Conservation (phyloP, 148 eudicot species). For the Amaranthus palmeri region DNA sequence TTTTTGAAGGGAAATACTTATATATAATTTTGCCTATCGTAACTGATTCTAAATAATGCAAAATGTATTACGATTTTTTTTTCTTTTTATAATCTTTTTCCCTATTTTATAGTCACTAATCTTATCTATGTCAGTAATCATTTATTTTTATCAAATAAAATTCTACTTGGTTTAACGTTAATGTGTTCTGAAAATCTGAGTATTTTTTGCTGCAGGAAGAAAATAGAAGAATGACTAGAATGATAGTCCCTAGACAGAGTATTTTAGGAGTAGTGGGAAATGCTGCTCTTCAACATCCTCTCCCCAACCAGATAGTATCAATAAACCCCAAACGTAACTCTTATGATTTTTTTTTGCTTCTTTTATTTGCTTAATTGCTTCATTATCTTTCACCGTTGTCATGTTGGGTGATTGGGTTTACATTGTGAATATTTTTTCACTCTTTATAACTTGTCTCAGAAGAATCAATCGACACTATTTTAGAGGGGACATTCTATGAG, state of each 20-base stretch:
- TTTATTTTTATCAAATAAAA: not conserved
- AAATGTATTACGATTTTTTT: not conserved
- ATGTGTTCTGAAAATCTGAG: not conserved
- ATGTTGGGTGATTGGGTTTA: not conserved
- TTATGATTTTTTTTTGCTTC: not conserved
- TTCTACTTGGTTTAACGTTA: not conserved
- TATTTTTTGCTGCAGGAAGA: not conserved
- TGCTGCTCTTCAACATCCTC: conserved; percentile 20
- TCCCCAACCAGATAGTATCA: not conserved
- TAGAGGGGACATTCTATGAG: conserved; percentile 58
- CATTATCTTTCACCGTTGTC: not conserved
- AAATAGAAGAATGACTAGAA: not conserved
- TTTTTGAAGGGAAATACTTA: not conserved
- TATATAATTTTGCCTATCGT: too few species aligned
- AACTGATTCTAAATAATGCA: not conserved
- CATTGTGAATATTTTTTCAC: not conserved
- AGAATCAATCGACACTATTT: conserved; percentile 12
- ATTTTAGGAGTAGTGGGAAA: conserved; percentile 22
- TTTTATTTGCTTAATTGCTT: not conserved
- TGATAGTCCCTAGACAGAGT: conserved; percentile 16
- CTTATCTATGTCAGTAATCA: not conserved
- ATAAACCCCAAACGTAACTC: conserved; percentile 10
- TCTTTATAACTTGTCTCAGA: conserved; percentile 11
- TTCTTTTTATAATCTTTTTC: not conserved
- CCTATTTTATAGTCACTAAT: not conserved